A percentile compares a stretch with the other conserved stretches of the same genome.
phyloP scores from a whole-genome alignment of 2,329 filamentous ascomycete species.

The Aureobasidium zeae region DNA sequence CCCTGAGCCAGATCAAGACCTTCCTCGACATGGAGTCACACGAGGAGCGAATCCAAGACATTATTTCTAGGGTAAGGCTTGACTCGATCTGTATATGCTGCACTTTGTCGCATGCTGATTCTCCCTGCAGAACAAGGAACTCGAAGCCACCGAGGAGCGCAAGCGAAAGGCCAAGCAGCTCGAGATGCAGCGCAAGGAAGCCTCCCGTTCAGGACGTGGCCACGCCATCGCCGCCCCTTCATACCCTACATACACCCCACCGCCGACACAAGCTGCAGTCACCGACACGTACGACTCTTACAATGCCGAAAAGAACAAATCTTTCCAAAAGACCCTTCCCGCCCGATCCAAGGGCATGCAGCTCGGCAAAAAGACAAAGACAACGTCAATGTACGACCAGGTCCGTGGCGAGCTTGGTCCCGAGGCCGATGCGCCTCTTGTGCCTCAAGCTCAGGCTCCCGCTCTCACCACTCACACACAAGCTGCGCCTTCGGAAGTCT shows the following conservation, averaged over 20 bases:
- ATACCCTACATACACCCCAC: constrained; percentile 82
- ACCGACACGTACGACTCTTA: constrained; percentile 86
- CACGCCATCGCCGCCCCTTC: constrained; percentile 60
- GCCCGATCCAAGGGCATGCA: constrained; percentile 97
- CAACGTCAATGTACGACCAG: constrained; percentile 92
- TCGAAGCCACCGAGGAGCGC: constrained; percentile 95
- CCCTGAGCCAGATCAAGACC: constrained; percentile 94
- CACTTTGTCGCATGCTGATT: constrained; percentile 19
- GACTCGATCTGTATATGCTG: too few species aligned
- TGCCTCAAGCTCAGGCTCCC: constrained; percentile 44
- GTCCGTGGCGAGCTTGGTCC: constrained; percentile 86
- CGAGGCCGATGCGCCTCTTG: constrained; percentile 67
- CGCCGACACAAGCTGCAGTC: constrained; percentile 62
- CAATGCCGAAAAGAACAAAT: constrained; percentile 95
- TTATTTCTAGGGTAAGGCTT: constrained; percentile 77
- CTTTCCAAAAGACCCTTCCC: constrained; percentile 58
- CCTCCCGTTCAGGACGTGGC: constrained; percentile 49
- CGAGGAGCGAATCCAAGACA: constrained; percentile 97
- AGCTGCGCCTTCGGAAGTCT: constrained; percentile 44
- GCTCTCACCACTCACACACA: constrained; percentile 41
- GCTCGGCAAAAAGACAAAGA: constrained; percentile 96
- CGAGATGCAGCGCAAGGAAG: constrained; percentile 97
- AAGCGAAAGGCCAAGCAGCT: constrained; percentile 98
- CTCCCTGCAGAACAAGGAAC: constrained; percentile 75
- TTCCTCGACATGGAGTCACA: constrained; percentile 99